These are phyloP conservation scores for Camellia sinensis DNA, from an alignment of 148 eudicot species.

Conservation along the genomic window DNA sequence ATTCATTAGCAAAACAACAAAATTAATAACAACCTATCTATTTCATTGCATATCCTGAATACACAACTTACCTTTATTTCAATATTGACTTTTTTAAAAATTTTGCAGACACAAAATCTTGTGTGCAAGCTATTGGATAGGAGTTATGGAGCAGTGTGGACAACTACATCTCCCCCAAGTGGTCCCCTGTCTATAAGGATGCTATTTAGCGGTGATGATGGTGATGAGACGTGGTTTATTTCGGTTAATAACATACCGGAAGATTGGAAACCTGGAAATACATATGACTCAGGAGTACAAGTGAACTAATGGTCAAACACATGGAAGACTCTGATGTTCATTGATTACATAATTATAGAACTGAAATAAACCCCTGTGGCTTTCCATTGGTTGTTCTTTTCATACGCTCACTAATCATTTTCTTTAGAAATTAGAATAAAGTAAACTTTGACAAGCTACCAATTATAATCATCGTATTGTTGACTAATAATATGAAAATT, in stretches of 20 bases:
- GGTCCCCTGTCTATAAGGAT: slow-evolving; percentile 63
- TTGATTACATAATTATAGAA: background rate
- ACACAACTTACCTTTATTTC: background rate
- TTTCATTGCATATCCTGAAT: background rate
- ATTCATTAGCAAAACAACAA: background rate
- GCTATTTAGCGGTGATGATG: slow-evolving; percentile 57
- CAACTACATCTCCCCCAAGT: slow-evolving; percentile 59
- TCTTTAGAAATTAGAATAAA: background rate
- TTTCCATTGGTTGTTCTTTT: no score
- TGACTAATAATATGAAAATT: background rate
- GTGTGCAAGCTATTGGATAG: slow-evolving; percentile 68
- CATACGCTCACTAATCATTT: background rate
- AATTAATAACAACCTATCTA: background rate
- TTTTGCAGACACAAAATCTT: slow-evolving; percentile 51
- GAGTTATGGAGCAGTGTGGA: slow-evolving; percentile 76
- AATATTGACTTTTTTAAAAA: background rate
- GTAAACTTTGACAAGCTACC: background rate
- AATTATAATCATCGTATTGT: background rate
- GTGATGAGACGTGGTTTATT: slow-evolving; percentile 59
- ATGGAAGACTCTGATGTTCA: background rate
- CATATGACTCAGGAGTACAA: slow-evolving; percentile 81
- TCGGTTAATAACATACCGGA: slow-evolving; percentile 59
- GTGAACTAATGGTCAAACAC: slow-evolving; percentile 21
- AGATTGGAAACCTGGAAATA: slow-evolving; percentile 65
- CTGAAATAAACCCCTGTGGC: background rate